Percentiles rank a stretch among this genome's conserved stretches.
These are phyloP conservation scores for Coelastrella sp. DNA, from an alignment of 139 green algal species.

Conservation along the genomic window DNA sequence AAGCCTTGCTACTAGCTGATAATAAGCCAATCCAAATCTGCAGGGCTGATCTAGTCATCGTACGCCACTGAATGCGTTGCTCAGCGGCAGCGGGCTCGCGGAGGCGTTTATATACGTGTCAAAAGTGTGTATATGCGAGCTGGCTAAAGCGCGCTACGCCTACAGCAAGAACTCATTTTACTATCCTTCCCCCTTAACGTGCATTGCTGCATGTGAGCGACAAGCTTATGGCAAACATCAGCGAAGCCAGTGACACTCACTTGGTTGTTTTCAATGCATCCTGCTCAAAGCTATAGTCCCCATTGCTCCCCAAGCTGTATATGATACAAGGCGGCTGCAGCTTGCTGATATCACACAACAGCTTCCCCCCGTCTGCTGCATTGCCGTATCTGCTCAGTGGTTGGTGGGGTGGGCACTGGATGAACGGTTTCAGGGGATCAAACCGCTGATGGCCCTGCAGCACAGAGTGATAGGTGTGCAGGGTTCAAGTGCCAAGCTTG, in stretches of 20 bases:
- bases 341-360: slow-evolving; percentile 26
- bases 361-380: slow-evolving; percentile 28
- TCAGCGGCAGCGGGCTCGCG: not conserved
- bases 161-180: not conserved
- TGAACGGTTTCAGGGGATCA: slow-evolving; percentile 8
- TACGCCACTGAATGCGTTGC: not conserved
- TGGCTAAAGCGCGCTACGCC: not conserved
- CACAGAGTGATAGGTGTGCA: not conserved
- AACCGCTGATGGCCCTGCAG: slow-evolving; percentile 26
- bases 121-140: not conserved
- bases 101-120: not conserved
- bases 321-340: slow-evolving; percentile 12
- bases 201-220: too few relatives aligned
- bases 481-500: too few relatives aligned
- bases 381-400: slow-evolving; percentile 25
- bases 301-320: slow-evolving; percentile 39
- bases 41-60: too few relatives aligned
- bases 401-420: slow-evolving; percentile 26
- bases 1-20: too few relatives aligned
- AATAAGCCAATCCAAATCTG: too few relatives aligned
- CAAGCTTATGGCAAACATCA: too few relatives aligned
- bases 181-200: not conserved
- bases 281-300: slow-evolving; percentile 41
- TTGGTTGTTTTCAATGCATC: not conserved
- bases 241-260: not conserved